phyloP scores from a whole-genome alignment of 805 yeast species.

The Saccharomyces kudriavzevii region DNA sequence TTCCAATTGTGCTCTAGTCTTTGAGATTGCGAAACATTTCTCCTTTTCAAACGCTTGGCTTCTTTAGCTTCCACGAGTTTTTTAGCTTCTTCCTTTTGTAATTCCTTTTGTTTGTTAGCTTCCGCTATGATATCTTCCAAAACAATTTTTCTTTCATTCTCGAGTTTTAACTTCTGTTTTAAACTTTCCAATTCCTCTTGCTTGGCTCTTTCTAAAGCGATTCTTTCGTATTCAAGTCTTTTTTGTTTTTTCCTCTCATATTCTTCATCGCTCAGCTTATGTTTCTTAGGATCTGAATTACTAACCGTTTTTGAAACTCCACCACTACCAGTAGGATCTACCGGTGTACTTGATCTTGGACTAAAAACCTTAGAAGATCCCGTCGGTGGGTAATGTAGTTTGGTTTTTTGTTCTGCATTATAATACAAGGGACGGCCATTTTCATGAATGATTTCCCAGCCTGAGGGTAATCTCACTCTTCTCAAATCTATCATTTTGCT shows the following conservation, averaged over 20 bases:
- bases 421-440: constrained; percentile 30
- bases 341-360: neutral
- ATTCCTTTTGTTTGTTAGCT: constrained; percentile 29
- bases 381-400: constrained; percentile 27
- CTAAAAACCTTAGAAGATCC: constrained; percentile 11
- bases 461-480: constrained; percentile 28
- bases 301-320: neutral
- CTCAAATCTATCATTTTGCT: constrained; percentile 25
- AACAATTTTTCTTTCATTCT: constrained; percentile 21
- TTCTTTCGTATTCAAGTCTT: constrained; percentile 19
- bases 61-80: constrained; percentile 18
- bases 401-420: constrained; percentile 26
- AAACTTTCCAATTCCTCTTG: constrained; percentile 18
- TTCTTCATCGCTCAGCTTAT: constrained; percentile 23
- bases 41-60: constrained; percentile 16
- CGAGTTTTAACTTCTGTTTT: constrained; percentile 20
- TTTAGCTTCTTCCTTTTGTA: constrained; percentile 13
- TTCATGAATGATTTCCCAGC: constrained; percentile 31
- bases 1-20: constrained; percentile 31
- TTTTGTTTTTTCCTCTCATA: constrained; percentile 28
- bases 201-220: constrained; percentile 16
- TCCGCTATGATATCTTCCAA: constrained; percentile 35
- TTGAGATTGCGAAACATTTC: constrained; percentile 9
- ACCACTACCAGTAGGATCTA: neutral
- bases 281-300: constrained; percentile 6